Evolutionary conservation across 2,329 filamentous ascomycete genomes (phyloP).

Genomic region (Cytospora piceicola): DNA sequence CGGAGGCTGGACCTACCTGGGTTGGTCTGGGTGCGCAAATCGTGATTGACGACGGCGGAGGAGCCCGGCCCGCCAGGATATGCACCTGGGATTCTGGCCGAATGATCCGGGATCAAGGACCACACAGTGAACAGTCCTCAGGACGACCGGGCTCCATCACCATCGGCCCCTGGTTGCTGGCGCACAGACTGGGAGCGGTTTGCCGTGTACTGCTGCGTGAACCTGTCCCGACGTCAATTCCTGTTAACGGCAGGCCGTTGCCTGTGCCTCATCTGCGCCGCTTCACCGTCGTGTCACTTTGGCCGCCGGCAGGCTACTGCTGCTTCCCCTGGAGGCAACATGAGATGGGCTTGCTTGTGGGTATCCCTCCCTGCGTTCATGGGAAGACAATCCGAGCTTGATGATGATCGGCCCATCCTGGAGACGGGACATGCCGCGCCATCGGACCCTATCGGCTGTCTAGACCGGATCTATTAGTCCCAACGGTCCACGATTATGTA

Average conservation of each 20-base stretch:
- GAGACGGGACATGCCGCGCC: conserved; percentile 25
- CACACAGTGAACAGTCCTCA: conserved; percentile 17
- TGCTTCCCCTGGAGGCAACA: background rate
- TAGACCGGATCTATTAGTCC: conserved; percentile 21
- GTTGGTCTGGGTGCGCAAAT: background rate
- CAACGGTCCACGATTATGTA: background rate
- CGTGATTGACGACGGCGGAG: background rate
- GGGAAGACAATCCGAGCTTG: conserved; percentile 9
- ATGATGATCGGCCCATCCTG: conserved; percentile 11
- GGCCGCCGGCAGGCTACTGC: background rate
- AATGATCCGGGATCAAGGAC: background rate
- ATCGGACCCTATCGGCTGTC: conserved; percentile 19
- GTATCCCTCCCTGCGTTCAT: conserved; percentile 7
- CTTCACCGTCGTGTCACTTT: background rate
- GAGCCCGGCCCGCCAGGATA: conserved; percentile 6
- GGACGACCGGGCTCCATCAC: conserved; percentile 6
- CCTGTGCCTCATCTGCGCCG: background rate
- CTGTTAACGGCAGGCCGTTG: background rate
- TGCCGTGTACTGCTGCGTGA: background rate
- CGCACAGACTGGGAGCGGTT: background rate
- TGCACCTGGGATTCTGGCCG: conserved; percentile 11
- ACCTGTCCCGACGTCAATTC: background rate
- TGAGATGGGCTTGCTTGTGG: background rate
- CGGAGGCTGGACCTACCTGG: conserved; percentile 11
- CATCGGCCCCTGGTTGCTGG: conserved; percentile 5